These are phyloP conservation scores for Nicotiana attenuata DNA, from an alignment of 257 asterid species.

Conservation along the genomic window DNA sequence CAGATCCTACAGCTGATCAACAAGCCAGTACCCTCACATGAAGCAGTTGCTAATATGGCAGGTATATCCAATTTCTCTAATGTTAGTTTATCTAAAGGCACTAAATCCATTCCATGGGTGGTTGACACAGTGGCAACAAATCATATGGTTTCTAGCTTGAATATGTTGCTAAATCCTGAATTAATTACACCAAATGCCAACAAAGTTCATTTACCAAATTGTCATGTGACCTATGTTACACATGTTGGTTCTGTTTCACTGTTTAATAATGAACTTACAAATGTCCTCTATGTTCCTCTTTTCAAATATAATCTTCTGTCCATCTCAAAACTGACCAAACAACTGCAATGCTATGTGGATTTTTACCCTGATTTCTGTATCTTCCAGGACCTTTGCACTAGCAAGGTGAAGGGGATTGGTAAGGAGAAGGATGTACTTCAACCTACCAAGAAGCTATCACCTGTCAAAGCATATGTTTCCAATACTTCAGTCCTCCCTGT, in stretches of 20 bases:
- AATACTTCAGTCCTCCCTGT: not conserved
- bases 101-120: not conserved
- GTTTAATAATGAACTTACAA: not conserved
- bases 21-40: rapidly evolving
- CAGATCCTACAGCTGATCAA: no score
- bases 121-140: not conserved
- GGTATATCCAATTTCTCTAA: not conserved
- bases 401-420: not conserved
- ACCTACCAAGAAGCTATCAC: not conserved
- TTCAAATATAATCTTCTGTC: not conserved
- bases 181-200: not conserved
- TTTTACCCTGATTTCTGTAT: not conserved
- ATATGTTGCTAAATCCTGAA: not conserved
- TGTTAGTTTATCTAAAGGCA: not conserved
- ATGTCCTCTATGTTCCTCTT: not conserved
- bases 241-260: not conserved
- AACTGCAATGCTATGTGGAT: not conserved
- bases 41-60: not conserved
- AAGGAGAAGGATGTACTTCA: not conserved
- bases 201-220: not conserved
- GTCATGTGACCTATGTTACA: not conserved
- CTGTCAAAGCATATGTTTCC: no score
- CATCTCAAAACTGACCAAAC: not conserved
- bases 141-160: not conserved
- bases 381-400: not conserved